A percentile compares a stretch with the other conserved stretches of the same genome.
phyloP scores from a whole-genome alignment of 2,329 filamentous ascomycete genomes.

The Proliferodiscus dingleyae region DNA sequence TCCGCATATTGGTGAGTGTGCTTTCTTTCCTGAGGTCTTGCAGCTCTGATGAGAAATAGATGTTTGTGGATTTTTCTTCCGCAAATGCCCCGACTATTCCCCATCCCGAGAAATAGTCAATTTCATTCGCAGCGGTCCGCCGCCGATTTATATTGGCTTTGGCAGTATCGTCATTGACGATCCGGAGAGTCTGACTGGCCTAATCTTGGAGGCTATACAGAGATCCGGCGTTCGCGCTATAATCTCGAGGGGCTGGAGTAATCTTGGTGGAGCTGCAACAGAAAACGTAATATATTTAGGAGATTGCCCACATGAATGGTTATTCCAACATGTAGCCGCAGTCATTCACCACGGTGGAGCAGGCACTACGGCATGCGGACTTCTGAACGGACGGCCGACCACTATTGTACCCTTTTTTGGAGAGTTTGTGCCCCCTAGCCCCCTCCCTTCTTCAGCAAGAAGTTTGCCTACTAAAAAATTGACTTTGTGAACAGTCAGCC shows the following conservation, averaged over 20 bases:
- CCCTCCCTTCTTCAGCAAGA: no score
- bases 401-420: no score
- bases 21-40: no score
- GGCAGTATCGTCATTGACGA: conserved; percentile 70
- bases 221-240: conserved; percentile 61
- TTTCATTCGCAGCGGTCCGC: conserved; percentile 56
- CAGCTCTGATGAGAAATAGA: no score
- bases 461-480: no score
- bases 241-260: conserved; percentile 69
- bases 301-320: conserved; percentile 69
- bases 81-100: conserved; percentile 60
- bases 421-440: no score
- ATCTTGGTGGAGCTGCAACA: conserved; percentile 53
- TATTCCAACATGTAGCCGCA: conserved; percentile 61
- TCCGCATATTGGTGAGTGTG: conserved; percentile 38
- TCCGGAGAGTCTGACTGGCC: conserved; percentile 57
- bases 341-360: conserved; percentile 69
- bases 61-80: conserved; percentile 65
- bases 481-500: no score
- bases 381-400: conserved; percentile 30
- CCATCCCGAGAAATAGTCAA: conserved; percentile 53
- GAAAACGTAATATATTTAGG: conserved; percentile 60
- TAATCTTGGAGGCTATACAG: conserved; percentile 63
- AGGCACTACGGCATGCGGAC: conserved; percentile 65
- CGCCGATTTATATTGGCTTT: conserved; percentile 52